These are phyloP conservation scores for Calcarisporium arbuscula DNA, from an alignment of 2,329 filamentous ascomycete species.

Conservation along the genomic window DNA sequence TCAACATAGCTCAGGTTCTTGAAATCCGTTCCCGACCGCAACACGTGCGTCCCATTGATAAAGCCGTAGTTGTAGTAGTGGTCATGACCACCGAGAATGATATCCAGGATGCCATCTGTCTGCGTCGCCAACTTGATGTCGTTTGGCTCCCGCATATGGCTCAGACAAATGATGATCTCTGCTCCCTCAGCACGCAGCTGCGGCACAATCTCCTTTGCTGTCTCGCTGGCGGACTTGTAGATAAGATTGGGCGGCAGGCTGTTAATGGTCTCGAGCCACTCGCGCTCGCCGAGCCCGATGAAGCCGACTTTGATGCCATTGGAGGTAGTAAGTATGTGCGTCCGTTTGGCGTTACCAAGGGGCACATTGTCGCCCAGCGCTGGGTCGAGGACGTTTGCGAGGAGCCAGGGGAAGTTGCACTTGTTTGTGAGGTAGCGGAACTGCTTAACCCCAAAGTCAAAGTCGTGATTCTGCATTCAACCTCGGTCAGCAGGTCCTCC, in stretches of 20 bases:
- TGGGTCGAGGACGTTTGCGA: slow-evolving; percentile 83
- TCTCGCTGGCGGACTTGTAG: slow-evolving; percentile 72
- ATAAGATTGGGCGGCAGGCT: slow-evolving; percentile 73
- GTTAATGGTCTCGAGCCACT: slow-evolving; percentile 89
- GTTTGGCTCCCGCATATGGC: slow-evolving; percentile 83
- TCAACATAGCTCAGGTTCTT: slow-evolving; percentile 89
- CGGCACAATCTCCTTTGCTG: slow-evolving; percentile 70
- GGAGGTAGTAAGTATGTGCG: slow-evolving; percentile 68
- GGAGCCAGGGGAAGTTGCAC: slow-evolving; percentile 82
- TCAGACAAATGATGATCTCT: slow-evolving; percentile 75
- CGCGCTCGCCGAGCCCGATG: slow-evolving; percentile 78
- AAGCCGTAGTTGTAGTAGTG: slow-evolving; percentile 78
- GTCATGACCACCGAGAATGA: slow-evolving; percentile 84
- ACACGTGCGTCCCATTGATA: slow-evolving; percentile 72
- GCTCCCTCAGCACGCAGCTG: slow-evolving; percentile 68
- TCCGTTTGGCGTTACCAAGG: slow-evolving; percentile 69
- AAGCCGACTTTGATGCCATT: slow-evolving; percentile 83
- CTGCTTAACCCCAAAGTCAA: slow-evolving; percentile 84
- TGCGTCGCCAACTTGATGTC: slow-evolving; percentile 79
- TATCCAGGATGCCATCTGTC: slow-evolving; percentile 68
- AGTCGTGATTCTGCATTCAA: slow-evolving; percentile 67
- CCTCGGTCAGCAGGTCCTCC: slow-evolving; percentile 8
- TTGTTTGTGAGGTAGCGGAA: slow-evolving; percentile 66
- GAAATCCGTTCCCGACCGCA: slow-evolving; percentile 88
- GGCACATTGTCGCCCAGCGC: slow-evolving; percentile 69